Conservation (phyloP, 495 filamentous ascomycete species). For the Neurospora africana region DNA sequence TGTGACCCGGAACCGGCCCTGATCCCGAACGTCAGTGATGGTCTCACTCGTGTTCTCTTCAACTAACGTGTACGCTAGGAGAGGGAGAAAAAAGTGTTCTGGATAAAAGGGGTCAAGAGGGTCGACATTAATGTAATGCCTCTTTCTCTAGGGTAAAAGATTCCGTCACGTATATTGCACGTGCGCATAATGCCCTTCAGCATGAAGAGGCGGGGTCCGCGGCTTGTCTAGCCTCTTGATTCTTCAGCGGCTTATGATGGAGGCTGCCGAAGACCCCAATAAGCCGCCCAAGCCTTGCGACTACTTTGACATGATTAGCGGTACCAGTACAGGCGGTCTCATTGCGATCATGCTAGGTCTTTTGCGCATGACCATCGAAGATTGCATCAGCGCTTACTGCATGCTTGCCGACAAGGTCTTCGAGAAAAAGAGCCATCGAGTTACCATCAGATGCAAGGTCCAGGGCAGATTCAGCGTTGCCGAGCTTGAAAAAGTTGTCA, state of each 20-base stretch:
- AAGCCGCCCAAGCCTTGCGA: too few relatives aligned
- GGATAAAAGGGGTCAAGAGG: too few relatives aligned
- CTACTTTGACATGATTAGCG: too few relatives aligned
- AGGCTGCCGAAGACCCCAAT: too few relatives aligned
- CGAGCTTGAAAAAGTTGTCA: slow-evolving; percentile 21
- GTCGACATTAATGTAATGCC: too few relatives aligned
- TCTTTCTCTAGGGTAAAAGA: too few relatives aligned
- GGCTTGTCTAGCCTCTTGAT: too few relatives aligned
- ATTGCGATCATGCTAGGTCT: slow-evolving; percentile 31
- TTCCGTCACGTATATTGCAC: too few relatives aligned
- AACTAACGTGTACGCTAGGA: neutral
- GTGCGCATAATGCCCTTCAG: too few relatives aligned
- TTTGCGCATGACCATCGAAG: slow-evolving; percentile 33
- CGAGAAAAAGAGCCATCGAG: slow-evolving; percentile 22
- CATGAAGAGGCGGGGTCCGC: too few relatives aligned
- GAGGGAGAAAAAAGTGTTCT: neutral
- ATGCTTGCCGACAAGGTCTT: slow-evolving; percentile 28
- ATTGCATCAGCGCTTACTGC: slow-evolving; percentile 37
- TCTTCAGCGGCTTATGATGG: too few relatives aligned
- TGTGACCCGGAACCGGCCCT: neutral
- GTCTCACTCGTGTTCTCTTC: neutral
- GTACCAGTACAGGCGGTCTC: slow-evolving; percentile 26
- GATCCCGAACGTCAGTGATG: neutral
- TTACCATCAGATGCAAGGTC: slow-evolving; percentile 25
- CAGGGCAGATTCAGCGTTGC: slow-evolving; percentile 21